These are phyloP conservation scores for Gremmenia infestans DNA, from an alignment of 2,329 filamentous ascomycete species.

Conservation along the genomic window DNA sequence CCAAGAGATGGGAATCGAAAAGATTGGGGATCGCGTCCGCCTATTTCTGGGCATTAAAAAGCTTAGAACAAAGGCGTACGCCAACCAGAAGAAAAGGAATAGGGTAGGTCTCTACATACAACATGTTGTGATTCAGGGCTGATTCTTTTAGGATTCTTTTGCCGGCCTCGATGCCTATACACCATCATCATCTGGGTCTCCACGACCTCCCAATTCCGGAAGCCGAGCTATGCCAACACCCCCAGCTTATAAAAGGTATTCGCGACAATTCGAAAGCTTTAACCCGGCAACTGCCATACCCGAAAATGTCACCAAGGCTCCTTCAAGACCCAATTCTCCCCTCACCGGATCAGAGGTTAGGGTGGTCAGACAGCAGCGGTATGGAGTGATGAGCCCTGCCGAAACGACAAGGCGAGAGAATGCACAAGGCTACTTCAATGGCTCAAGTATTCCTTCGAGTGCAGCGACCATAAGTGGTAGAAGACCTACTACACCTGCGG, in stretches of 20 bases:
- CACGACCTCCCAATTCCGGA: conserved; percentile 54
- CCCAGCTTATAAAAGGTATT: conserved; percentile 58
- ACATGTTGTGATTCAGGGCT: conserved; percentile 5
- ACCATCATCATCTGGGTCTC: conserved; percentile 59
- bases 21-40: conserved; percentile 91
- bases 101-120: conserved; percentile 53
- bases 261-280: conserved; percentile 49
- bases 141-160: conserved; percentile 66
- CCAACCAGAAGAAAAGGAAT: conserved; percentile 77
- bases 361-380: conserved; percentile 41
- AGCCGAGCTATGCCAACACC: conserved; percentile 41
- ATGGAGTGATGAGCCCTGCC: conserved; percentile 54
- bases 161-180: conserved; percentile 67
- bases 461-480: conserved; percentile 49
- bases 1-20: conserved; percentile 97
- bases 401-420: conserved; percentile 47
- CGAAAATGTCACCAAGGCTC: conserved; percentile 44
- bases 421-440: conserved; percentile 47
- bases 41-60: conserved; percentile 84
- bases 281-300: conserved; percentile 26
- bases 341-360: conserved; percentile 29
- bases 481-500: conserved; percentile 57
- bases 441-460: conserved; percentile 42
- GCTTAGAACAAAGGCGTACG: conserved; percentile 68
- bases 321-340: conserved; percentile 69